A percentile compares a stretch with the other conserved stretches of the same genome.
These are phyloP conservation scores for Ashbya aceris DNA, from an alignment of 1,139 yeast genomes.

Conservation along the genomic window DNA sequence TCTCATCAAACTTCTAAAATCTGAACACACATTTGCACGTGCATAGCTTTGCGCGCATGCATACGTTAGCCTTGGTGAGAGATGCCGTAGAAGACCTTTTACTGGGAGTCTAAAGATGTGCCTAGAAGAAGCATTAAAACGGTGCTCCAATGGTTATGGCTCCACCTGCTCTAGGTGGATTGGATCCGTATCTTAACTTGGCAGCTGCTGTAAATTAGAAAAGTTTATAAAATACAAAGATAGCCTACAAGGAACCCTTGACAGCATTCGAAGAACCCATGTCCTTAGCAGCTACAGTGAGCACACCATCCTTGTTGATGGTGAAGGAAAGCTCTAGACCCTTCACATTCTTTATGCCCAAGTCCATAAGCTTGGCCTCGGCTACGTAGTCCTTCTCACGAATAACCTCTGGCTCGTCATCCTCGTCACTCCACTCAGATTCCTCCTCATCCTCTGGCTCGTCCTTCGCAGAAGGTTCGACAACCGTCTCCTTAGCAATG, in stretches of 20 bases:
- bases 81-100: too few relatives aligned
- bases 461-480: conserved; percentile 55
- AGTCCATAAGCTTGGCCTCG: conserved; percentile 68
- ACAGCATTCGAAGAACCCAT: conserved; percentile 48
- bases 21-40: not conserved
- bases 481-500: conserved; percentile 65
- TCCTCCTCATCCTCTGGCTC: conserved; percentile 45
- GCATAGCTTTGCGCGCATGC: too few relatives aligned
- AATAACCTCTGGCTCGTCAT: conserved; percentile 70
- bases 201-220: too few relatives aligned
- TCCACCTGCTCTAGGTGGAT: too few relatives aligned
- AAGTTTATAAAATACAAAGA: too few relatives aligned
- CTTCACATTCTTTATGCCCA: conserved; percentile 66
- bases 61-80: too few relatives aligned
- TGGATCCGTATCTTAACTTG: too few relatives aligned
- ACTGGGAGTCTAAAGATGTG: too few relatives aligned
- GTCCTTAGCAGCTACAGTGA: conserved; percentile 79
- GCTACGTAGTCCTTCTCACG: conserved; percentile 68
- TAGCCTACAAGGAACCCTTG: conserved; percentile 26
- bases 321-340: conserved; percentile 77
- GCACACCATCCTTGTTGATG: conserved; percentile 74
- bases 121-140: too few relatives aligned
- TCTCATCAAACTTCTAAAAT: not conserved
- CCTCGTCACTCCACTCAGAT: conserved; percentile 43
- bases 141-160: too few relatives aligned